These are phyloP conservation scores for Periconia macrospinosa DNA, from an alignment of 2,329 filamentous ascomycete genomes.

Conservation along the genomic window DNA sequence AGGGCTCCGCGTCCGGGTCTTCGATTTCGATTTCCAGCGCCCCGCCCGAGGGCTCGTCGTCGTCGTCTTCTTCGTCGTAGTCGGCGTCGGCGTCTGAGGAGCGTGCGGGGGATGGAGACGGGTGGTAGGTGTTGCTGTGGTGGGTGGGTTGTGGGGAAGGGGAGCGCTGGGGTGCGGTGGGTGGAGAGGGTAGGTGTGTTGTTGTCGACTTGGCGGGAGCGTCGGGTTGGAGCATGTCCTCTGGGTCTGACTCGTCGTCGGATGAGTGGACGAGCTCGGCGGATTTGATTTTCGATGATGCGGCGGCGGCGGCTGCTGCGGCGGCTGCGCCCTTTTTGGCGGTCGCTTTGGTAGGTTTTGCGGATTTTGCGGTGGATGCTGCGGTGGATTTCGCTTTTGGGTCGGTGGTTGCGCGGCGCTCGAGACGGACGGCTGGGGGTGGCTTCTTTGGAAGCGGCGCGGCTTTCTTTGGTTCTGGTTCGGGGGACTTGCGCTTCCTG, in stretches of 20 bases:
- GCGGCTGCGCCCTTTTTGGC: conserved; percentile 14
- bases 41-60: conserved; percentile 18
- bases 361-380: neutral
- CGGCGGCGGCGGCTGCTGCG: conserved; percentile 21
- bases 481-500: conserved; percentile 34
- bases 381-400: neutral
- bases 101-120: conserved; percentile 9
- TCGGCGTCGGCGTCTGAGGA: neutral
- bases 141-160: conserved; percentile 10
- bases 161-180: conserved; percentile 13
- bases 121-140: conserved; percentile 11
- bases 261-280: conserved; percentile 35
- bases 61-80: conserved; percentile 8
- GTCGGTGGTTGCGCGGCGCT: conserved; percentile 36
- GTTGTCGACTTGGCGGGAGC: conserved; percentile 2
- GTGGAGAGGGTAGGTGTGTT: conserved; percentile 2
- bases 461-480: conserved; percentile 21
- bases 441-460: conserved; percentile 23
- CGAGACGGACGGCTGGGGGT: conserved; percentile 37
- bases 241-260: conserved; percentile 26
- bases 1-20: conserved; percentile 17
- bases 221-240: conserved; percentile 17
- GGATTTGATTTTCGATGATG: conserved; percentile 36
- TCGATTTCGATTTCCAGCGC: conserved; percentile 17
- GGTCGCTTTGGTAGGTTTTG: conserved; percentile 10